Evolutionary conservation across 768 basidiomycete species (phyloP), one percentile per base, ranked within the genome.

Genomic region (Hygrophorus pudorinus): DNA sequence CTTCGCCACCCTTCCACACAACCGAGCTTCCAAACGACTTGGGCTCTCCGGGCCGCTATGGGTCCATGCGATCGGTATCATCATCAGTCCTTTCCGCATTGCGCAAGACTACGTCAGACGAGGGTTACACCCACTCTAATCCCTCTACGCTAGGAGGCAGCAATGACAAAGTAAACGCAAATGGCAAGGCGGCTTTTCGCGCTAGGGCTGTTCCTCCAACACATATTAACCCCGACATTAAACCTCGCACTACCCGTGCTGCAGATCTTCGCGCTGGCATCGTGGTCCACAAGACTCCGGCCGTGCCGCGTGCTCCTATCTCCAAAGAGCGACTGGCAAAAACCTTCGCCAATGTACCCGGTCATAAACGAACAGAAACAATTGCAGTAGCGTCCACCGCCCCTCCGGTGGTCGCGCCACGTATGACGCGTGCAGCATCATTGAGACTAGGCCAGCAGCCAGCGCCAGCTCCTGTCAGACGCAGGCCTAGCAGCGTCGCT

Each of bases 311-410:
- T 21, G 63, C 61, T 20, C 72, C 79, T 0, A 65, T 72, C 17
- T 71, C 78, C 5, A 81, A 81, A 53, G 85, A 82, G 51, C 70
- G 71, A 17, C 68, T 71, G 1, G 69, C 68, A 12, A 65, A 75
- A 61, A 82, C 79, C 11, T 91, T 89, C 57, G 72, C 73, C 17
- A 79, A 85, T 48, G 79, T 89, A 3, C 88, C 87, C 0, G 87
- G 87, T 0, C 88, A 91, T 59, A 88, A 87, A 56, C 81, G 87
- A 32, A 38, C 70, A 0, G 75, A 69, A 50, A 74, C 72, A 5
- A 85, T 91, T 41, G 45, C 65, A 0, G 88, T 91, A 7, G 80
- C 86, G 11, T 83, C 80, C 16, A 86, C 81, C 16, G 78, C 78
- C 12, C 74, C 87, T 2, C 87, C 87, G 4, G 56, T 58, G 2